phyloP scores from a whole-genome alignment of 2,329 filamentous ascomycete species.

The Geosmithia putterillii region DNA sequence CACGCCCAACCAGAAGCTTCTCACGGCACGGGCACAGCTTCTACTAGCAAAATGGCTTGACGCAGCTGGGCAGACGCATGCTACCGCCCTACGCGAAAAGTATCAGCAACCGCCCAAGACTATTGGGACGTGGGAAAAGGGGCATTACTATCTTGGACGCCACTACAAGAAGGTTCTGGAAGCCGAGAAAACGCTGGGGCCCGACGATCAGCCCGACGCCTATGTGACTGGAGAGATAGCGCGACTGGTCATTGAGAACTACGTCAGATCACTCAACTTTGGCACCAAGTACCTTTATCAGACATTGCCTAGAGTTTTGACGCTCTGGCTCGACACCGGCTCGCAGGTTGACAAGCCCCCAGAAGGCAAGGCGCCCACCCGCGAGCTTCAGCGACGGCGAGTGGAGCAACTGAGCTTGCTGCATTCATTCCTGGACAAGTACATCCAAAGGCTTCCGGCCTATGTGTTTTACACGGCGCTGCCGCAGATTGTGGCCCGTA shows the following conservation, averaged over 20 bases:
- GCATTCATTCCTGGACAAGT: constrained; percentile 68
- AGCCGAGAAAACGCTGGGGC: constrained; percentile 66
- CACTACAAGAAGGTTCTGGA: constrained; percentile 96
- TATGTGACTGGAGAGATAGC: constrained; percentile 73
- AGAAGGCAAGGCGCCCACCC: constrained; percentile 38
- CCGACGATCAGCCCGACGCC: constrained; percentile 63
- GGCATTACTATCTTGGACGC: constrained; percentile 90
- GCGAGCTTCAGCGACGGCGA: constrained; percentile 41
- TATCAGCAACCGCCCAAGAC: constrained; percentile 74
- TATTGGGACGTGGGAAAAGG: constrained; percentile 76
- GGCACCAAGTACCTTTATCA: constrained; percentile 96
- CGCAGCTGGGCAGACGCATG: constrained; percentile 83
- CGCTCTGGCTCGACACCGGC: constrained; percentile 87
- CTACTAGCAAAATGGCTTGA: constrained; percentile 96
- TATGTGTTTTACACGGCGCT: constrained; percentile 75
- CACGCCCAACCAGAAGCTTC: constrained; percentile 40
- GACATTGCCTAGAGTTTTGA: constrained; percentile 81
- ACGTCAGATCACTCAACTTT: constrained; percentile 71
- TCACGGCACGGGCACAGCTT: constrained; percentile 70
- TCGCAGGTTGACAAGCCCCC: constrained; percentile 56
- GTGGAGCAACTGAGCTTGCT: constrained; percentile 55
- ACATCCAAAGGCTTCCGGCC: constrained; percentile 58
- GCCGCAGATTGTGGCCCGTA: constrained; percentile 90
- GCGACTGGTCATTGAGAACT: constrained; percentile 87
- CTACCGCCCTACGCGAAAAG: constrained; percentile 62